phyloP scores from a whole-genome alignment of 306 rosid genomes.

The Cicer yamashitae region DNA sequence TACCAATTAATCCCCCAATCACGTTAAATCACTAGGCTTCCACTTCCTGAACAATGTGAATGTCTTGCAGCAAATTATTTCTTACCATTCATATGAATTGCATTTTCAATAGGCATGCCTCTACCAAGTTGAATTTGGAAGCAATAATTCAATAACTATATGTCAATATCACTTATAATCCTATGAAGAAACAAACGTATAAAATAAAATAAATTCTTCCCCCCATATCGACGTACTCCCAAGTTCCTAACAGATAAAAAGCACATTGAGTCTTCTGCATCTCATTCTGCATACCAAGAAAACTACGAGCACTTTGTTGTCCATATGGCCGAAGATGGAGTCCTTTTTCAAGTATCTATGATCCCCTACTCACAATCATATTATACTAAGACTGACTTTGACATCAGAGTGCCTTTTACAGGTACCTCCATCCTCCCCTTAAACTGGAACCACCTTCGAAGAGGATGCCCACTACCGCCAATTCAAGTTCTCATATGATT shows the following conservation, averaged over 20 bases:
- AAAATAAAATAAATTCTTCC: background rate
- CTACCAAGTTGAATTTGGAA: constrained; percentile 3
- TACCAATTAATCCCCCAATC: background rate
- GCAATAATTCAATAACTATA: constrained; percentile 28
- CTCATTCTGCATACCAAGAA: constrained; percentile 26
- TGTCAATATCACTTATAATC: background rate
- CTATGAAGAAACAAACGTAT: background rate
- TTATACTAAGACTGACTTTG: too few species aligned
- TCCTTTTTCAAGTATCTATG: too few species aligned
- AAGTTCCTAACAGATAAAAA: constrained; percentile 10
- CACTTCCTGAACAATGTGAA: background rate
- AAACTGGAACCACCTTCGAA: too few species aligned
- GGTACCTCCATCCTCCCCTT: too few species aligned
- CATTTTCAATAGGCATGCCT: constrained; percentile 14
- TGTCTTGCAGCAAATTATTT: background rate
- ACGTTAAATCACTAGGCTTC: background rate
- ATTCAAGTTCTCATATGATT: too few species aligned
- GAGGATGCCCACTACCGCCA: too few species aligned
- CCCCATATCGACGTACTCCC: background rate
- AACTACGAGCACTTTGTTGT: constrained; percentile 13
- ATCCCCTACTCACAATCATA: too few species aligned
- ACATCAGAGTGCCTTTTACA: too few species aligned
- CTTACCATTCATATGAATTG: constrained; percentile 23
- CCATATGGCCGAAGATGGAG: too few species aligned
- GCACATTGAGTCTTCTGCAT: constrained; percentile 2